Base-by-base conservation (phyloP, 164 flowering plant genomes). In the Piper longum region DNA sequence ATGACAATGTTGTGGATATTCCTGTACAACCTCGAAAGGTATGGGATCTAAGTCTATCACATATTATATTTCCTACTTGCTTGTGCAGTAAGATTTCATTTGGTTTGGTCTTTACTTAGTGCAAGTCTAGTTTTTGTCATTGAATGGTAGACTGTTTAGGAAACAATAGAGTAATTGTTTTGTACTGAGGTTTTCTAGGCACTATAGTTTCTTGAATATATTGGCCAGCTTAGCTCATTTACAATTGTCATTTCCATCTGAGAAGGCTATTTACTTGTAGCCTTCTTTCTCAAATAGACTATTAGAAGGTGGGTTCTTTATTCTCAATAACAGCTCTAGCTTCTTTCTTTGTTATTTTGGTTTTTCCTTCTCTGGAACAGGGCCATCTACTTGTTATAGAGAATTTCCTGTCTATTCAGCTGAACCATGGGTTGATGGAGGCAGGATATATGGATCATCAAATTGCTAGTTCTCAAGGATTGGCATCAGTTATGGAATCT, bases 1-100 rank as follows among this genome's bases (percentile, higher is more conserved):
- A 73, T 54, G 77, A 78, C 55, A 55, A 80, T 74, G 62, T 19
- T 61, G 43, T 89, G 70, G 76, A 81, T 71, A 73, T 93, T 54
- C 99, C 97, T 60, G 88, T 93, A 64, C 81, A 80, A 71, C 99
- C 99, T 65, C 83, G 99, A 56, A 90, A 93, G 98, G 98, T 92
- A 45, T 57, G 62, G 9, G 39, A 48, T 19, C n/a, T 13, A 26
- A 26, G 54, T 45, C 0, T 62, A 5, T 4, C 16, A 8, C 26
- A 4, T 11, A 0, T 48, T 48, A 48, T 9, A 48, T 48, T 12
- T 48, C 14, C 12, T 2, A 48, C 52, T 5, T 9, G 52, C 12
- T 48, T 48, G 9, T 48, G 11, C 3, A 6, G 14, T 8, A 9
- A 12, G 14, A 48, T 48, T 8, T 26, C 14, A 12, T 9, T 2